A percentile compares a stretch with the other conserved stretches of the same genome.
phyloP scores from a whole-genome alignment of 331 rosid species.

The Acacia pycnantha region DNA sequence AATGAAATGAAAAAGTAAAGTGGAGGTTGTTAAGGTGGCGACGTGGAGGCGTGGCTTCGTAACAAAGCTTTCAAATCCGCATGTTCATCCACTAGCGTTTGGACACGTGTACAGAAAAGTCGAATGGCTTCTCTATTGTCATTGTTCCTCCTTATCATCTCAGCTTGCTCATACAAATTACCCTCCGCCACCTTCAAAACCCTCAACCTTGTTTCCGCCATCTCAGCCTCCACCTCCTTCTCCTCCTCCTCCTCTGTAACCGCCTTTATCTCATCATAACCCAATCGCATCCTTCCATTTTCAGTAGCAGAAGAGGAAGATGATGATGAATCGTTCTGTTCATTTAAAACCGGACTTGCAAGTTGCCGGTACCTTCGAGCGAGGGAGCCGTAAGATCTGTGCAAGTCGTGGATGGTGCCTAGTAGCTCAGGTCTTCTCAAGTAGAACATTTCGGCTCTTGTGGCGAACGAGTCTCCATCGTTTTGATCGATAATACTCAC shows the following conservation, averaged over 20 bases:
- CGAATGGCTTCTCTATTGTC: conserved; percentile 24
- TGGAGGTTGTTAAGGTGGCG: not conserved
- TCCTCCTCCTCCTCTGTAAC: too few species aligned
- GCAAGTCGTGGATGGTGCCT: conserved; percentile 20
- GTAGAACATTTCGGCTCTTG: conserved; percentile 33
- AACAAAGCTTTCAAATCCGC: not conserved
- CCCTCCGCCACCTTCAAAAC: conserved; percentile 13
- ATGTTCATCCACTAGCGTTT: conserved; percentile 11
- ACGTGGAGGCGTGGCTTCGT: not conserved
- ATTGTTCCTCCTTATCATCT: conserved; percentile 28
- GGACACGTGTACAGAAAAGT: conserved; percentile 16
- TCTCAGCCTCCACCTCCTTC: not conserved
- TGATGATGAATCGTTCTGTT: not conserved
- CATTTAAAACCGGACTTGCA: not conserved
- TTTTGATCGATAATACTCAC: conserved; percentile 25
- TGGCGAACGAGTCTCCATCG: conserved; percentile 32
- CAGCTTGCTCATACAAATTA: conserved; percentile 14
- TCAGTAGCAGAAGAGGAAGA: not conserved
- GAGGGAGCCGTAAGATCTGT: conserved; percentile 24
- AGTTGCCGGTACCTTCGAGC: conserved; percentile 22
- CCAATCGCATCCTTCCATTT: not conserved
- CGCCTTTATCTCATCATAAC: not conserved
- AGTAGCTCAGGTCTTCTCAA: conserved; percentile 28
- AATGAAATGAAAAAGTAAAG: not conserved
- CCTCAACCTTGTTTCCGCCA: not conserved